Conservation (phyloP, 306 rosid species). For the Fragaria vesca region DNA sequence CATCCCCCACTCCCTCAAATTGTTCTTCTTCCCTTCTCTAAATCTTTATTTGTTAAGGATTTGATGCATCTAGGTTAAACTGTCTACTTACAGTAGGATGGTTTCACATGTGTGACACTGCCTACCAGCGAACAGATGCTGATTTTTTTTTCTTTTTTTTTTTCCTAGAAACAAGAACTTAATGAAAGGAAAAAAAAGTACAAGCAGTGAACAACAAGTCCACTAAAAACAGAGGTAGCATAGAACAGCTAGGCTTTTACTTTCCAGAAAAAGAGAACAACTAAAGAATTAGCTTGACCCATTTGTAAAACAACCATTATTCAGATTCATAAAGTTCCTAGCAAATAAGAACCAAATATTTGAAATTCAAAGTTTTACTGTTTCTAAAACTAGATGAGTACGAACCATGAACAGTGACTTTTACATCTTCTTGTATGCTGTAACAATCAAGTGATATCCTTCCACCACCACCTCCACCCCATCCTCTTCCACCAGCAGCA, state of each 20-base stretch:
- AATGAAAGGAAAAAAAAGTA: background rate
- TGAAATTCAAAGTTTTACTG: constrained; percentile 15
- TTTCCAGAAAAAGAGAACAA: background rate
- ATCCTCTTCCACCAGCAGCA: constrained; percentile 95
- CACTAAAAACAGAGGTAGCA: background rate
- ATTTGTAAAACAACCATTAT: constrained; percentile 12
- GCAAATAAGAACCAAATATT: constrained; percentile 28
- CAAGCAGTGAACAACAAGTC: background rate
- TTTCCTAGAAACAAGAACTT: background rate
- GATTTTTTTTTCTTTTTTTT: too few relatives aligned
- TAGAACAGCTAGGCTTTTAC: background rate
- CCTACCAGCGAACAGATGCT: background rate
- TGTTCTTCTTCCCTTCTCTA: background rate
- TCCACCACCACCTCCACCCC: constrained; percentile 99
- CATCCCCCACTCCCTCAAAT: background rate
- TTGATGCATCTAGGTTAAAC: background rate
- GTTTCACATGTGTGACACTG: background rate
- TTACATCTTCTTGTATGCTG: constrained; percentile 93
- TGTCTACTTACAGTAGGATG: background rate
- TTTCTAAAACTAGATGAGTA: constrained; percentile 28
- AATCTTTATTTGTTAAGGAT: background rate
- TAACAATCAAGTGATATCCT: constrained; percentile 95
- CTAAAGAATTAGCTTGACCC: background rate
- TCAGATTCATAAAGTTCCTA: constrained; percentile 18
- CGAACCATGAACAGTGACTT: constrained; percentile 81